These are phyloP conservation scores for Cercospora janseana DNA, from an alignment of 2,329 filamentous ascomycete species.

Conservation along the genomic window DNA sequence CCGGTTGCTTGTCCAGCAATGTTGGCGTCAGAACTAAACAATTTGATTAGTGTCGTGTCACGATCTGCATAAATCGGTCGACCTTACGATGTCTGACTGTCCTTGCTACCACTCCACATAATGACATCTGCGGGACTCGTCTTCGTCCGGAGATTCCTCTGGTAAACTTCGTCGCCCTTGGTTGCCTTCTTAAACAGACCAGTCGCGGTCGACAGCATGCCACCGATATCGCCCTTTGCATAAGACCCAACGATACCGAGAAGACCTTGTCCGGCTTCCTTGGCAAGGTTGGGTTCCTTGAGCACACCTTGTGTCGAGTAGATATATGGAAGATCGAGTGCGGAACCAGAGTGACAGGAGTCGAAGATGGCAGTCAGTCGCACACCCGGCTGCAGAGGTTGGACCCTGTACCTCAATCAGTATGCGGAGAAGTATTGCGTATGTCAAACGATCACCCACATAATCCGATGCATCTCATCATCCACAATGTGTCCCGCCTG, in stretches of 20 bases:
- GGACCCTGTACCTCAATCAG: constrained; percentile 54
- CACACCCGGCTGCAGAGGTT: constrained; percentile 74
- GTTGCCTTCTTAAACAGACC: constrained; percentile 85
- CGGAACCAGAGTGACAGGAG: constrained; percentile 76
- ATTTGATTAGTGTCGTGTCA: constrained; percentile 21
- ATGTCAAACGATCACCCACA: constrained; percentile 42
- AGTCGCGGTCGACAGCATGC: constrained; percentile 77
- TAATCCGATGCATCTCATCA: constrained; percentile 77
- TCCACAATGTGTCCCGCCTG: constrained; percentile 78
- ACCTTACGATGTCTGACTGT: constrained; percentile 86
- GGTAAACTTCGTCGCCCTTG: constrained; percentile 71
- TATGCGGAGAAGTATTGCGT: background rate
- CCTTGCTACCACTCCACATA: constrained; percentile 97
- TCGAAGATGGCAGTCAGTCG: constrained; percentile 80
- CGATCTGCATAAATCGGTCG: constrained; percentile 23
- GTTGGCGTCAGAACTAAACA: constrained; percentile 75
- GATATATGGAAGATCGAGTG: constrained; percentile 73
- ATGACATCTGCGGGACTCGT: constrained; percentile 93
- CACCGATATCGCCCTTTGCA: constrained; percentile 75
- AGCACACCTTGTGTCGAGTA: constrained; percentile 78
- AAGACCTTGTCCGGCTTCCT: constrained; percentile 72
- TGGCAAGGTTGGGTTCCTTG: constrained; percentile 78
- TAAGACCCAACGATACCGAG: constrained; percentile 73
- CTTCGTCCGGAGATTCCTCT: constrained; percentile 81
- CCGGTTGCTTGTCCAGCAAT: constrained; percentile 88